These are phyloP conservation scores for Rhodomyrtus tomentosa DNA, from an alignment of 345 rosid species.

Conservation along the genomic window DNA sequence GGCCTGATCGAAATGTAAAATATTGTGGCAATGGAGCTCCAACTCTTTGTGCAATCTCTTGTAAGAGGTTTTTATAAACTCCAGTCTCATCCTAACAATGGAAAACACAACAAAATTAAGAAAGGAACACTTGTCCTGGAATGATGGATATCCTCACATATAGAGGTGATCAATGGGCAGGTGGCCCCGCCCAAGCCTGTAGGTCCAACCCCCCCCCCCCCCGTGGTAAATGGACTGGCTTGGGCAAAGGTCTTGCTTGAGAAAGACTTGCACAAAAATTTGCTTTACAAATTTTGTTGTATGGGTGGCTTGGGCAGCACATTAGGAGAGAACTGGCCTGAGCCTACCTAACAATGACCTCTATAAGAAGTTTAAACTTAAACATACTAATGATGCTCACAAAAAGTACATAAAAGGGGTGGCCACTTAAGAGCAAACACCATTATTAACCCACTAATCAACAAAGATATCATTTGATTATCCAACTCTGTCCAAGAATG, in stretches of 20 bases:
- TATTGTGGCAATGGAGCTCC: constrained; percentile 88
- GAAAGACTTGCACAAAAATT: neutral
- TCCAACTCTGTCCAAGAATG: neutral
- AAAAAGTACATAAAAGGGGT: neutral
- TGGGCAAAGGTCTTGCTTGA: neutral
- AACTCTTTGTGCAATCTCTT: constrained; percentile 94
- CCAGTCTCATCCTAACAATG: constrained; percentile 91
- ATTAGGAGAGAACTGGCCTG: neutral
- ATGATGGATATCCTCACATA: neutral
- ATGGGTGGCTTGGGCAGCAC: neutral
- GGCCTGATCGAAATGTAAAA: constrained; percentile 87
- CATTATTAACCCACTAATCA: neutral
- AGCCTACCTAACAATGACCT: neutral
- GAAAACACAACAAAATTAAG: neutral
- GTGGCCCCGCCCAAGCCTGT: neutral
- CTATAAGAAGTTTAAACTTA: neutral
- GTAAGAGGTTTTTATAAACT: constrained; percentile 92
- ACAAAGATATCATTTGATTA: neutral
- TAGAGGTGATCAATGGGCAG: neutral
- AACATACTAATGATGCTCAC: neutral
- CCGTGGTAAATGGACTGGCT: neutral
- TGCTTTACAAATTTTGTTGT: neutral
- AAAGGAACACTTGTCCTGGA: neutral
- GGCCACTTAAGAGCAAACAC: neutral
- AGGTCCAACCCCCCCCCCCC: too few species aligned